phyloP scores from a whole-genome alignment of 352 stramenopile genomes.

The Pythium aristosporum region DNA sequence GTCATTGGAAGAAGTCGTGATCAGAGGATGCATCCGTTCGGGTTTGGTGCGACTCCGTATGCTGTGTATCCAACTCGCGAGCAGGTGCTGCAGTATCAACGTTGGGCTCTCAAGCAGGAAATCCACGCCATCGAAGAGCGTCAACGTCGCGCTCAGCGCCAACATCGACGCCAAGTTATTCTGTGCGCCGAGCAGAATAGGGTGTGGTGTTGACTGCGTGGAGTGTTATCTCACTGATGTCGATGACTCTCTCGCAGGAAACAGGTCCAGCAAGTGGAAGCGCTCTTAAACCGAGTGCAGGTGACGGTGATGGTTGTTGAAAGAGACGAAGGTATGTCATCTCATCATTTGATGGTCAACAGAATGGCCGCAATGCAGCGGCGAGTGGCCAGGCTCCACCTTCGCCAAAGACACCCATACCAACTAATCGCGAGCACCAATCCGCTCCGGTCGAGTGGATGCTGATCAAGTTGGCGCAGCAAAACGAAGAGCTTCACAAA shows the following conservation, averaged over 20 bases:
- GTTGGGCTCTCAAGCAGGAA: conserved; percentile 18
- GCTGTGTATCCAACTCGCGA: not conserved
- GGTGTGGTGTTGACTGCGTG: not conserved
- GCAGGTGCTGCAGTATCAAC: conserved; percentile 24
- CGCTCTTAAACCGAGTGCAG: not conserved
- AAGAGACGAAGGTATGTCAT: too few relatives aligned
- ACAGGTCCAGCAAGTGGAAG: not conserved
- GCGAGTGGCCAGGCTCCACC: not conserved
- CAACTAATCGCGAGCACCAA: not conserved
- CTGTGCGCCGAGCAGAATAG: not conserved
- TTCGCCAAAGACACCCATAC: not conserved
- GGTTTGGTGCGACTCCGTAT: not conserved
- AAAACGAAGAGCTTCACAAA: conserved; percentile 34
- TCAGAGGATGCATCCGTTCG: conserved; percentile 9
- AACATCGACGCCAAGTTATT: conserved; percentile 8
- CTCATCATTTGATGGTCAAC: not conserved
- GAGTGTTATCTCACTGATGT: not conserved
- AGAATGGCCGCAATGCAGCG: not conserved
- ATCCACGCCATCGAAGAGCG: conserved; percentile 20
- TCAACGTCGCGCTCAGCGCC: not conserved
- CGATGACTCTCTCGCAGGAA: not conserved
- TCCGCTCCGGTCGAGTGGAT: conserved; percentile 10
- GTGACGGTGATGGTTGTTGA: not conserved
- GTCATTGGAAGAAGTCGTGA: not conserved
- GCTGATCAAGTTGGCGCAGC: conserved; percentile 23